phyloP scores from a whole-genome alignment of 2,329 filamentous ascomycete genomes.

The Penicillium sp. region DNA sequence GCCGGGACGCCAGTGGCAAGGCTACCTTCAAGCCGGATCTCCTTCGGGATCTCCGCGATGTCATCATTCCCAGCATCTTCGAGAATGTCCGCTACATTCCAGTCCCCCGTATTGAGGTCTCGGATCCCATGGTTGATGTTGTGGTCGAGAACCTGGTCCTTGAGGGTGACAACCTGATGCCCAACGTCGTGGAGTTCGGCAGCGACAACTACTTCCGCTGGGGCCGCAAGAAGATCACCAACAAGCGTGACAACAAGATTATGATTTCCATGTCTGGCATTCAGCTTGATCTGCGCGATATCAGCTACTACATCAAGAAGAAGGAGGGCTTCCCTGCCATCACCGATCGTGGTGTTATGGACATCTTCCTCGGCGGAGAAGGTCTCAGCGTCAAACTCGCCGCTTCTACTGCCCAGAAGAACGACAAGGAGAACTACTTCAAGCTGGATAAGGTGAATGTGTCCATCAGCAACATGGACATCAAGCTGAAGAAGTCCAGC shows the following conservation, averaged over 20 bases:
- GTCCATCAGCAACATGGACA: constrained; percentile 73
- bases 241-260: constrained; percentile 76
- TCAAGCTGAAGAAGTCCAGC: constrained; percentile 91
- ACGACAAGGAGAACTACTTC: constrained; percentile 80
- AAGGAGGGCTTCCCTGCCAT: constrained; percentile 90
- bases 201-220: constrained; percentile 94
- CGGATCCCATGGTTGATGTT: constrained; percentile 77
- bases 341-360: constrained; percentile 82
- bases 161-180: constrained; percentile 94
- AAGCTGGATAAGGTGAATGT: constrained; percentile 89
- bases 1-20: constrained; percentile 80
- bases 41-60: constrained; percentile 79
- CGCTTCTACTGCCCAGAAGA: constrained; percentile 73
- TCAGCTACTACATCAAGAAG: constrained; percentile 91
- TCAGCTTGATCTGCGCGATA: constrained; percentile 84
- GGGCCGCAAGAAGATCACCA: constrained; percentile 83
- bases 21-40: constrained; percentile 88
- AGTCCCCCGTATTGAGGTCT: constrained; percentile 90
- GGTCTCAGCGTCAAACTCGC: constrained; percentile 92
- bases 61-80: constrained; percentile 79
- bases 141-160: constrained; percentile 93
- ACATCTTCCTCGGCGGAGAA: constrained; percentile 80
- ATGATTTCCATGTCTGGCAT: constrained; percentile 85
- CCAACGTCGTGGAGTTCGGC: constrained; percentile 82
- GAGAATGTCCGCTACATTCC: constrained; percentile 87